These are phyloP conservation scores for Trichoderma cornu-damae DNA, from an alignment of 2,329 filamentous ascomycete species.

Conservation along the genomic window DNA sequence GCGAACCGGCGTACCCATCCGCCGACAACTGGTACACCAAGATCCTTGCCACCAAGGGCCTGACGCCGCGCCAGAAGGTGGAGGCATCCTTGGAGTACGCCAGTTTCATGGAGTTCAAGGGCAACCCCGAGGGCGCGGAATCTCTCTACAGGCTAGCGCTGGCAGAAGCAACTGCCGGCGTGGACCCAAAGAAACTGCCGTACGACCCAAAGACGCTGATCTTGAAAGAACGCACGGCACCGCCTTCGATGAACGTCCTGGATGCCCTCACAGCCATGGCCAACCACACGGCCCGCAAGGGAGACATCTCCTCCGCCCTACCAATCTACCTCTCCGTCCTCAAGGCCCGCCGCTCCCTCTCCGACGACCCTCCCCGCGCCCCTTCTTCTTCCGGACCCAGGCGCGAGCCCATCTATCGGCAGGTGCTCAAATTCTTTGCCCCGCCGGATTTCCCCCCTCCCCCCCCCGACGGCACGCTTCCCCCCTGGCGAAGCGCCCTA, in stretches of 20 bases:
- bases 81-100: constrained; percentile 79
- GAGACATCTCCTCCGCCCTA: constrained; percentile 63
- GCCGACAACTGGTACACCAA: constrained; percentile 78
- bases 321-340: constrained; percentile 83
- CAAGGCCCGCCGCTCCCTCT: constrained; percentile 64
- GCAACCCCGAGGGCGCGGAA: constrained; percentile 57
- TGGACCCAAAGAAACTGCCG: constrained; percentile 36
- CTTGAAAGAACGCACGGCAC: constrained; percentile 53
- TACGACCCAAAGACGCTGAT: constrained; percentile 60
- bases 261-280: constrained; percentile 71
- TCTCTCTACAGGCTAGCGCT: constrained; percentile 73
- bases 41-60: constrained; percentile 73
- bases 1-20: constrained; percentile 59
- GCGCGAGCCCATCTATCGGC: constrained; percentile 21
- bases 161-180: constrained; percentile 61
- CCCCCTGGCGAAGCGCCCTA: constrained; percentile 58
- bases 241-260: constrained; percentile 69
- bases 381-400: constrained; percentile 16
- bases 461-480: constrained; percentile 62
- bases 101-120: constrained; percentile 78
- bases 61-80: constrained; percentile 71
- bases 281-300: constrained; percentile 67
- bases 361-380: constrained; percentile 31
- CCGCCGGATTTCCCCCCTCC: constrained; percentile 65
- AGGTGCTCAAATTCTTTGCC: constrained; percentile 26